These are phyloP conservation scores for Pythium monospermum DNA, from an alignment of 352 stramenopile species.

Conservation along the genomic window DNA sequence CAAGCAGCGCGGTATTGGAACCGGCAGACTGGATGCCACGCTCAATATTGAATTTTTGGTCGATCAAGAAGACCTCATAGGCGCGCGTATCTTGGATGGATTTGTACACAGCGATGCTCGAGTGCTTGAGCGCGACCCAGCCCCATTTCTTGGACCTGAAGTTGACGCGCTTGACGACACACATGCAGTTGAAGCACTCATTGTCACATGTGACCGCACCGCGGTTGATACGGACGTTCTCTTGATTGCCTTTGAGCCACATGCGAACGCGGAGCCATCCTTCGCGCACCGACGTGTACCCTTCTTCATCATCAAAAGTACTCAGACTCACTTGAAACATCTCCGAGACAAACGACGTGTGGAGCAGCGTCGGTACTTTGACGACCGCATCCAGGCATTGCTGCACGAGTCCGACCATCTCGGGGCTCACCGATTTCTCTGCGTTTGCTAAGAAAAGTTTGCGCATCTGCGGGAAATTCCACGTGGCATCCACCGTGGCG, in stretches of 20 bases:
- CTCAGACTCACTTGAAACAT: slow-evolving; percentile 82
- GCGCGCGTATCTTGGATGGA: slow-evolving; percentile 71
- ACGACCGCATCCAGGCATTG: slow-evolving; percentile 67
- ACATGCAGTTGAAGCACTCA: slow-evolving; percentile 88
- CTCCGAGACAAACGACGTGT: slow-evolving; percentile 64
- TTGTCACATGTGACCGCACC: slow-evolving; percentile 76
- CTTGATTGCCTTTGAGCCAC: slow-evolving; percentile 81
- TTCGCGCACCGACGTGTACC: slow-evolving; percentile 72
- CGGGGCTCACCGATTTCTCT: slow-evolving; percentile 60
- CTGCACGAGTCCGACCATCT: slow-evolving; percentile 80
- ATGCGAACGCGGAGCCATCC: slow-evolving; percentile 79
- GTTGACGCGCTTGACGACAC: slow-evolving; percentile 79
- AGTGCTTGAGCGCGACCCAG: slow-evolving; percentile 82
- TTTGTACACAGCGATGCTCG: slow-evolving; percentile 70
- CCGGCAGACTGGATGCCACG: slow-evolving; percentile 71
- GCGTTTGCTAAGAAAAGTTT: slow-evolving; percentile 77
- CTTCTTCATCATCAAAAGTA: slow-evolving; percentile 83
- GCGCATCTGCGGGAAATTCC: slow-evolving; percentile 65
- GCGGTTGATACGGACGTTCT: slow-evolving; percentile 82
- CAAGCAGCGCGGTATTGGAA: slow-evolving; percentile 69
- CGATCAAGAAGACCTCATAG: slow-evolving; percentile 71
- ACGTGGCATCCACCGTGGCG: slow-evolving; percentile 12
- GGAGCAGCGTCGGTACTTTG: slow-evolving; percentile 52
- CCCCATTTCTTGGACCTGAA: slow-evolving; percentile 78
- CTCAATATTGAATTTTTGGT: slow-evolving; percentile 79